Evolutionary conservation across 768 basidiomycete genomes (phyloP).

Genomic region (Rickenella mellea): DNA sequence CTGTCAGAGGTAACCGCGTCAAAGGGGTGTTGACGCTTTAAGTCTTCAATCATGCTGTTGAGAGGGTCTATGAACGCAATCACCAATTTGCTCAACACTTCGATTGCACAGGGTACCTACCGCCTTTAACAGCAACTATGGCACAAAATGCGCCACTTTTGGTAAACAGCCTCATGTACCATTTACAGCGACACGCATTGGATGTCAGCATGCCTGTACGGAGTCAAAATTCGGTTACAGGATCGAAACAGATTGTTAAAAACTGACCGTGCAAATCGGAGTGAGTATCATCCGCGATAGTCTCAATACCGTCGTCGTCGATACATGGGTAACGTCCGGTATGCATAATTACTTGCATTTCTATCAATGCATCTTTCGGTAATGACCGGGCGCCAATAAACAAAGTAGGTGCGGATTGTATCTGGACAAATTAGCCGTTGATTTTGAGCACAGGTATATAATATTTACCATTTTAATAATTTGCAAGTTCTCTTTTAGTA

Average conservation of each 20-base stretch:
- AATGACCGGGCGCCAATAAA: slow-evolving; percentile 55
- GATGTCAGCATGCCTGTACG: not conserved
- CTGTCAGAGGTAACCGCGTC: too few relatives aligned
- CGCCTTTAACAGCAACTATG: not conserved
- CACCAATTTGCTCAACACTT: not conserved
- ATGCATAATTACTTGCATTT: slow-evolving; percentile 69
- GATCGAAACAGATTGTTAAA: not conserved
- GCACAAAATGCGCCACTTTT: not conserved
- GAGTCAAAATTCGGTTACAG: not conserved
- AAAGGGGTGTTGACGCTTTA: too few relatives aligned
- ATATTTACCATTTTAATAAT: too few relatives aligned
- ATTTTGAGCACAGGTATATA: too few relatives aligned
- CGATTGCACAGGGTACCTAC: not conserved
- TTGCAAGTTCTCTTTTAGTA: not conserved
- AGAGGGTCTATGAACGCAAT: not conserved
- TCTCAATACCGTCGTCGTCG: slow-evolving; percentile 45
- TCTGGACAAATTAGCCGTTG: not conserved
- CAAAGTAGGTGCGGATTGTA: slow-evolving; percentile 29
- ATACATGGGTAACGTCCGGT: slow-evolving; percentile 45
- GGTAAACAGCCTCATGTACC: not conserved
- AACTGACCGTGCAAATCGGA: slow-evolving; percentile 2
- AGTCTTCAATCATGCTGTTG: too few relatives aligned
- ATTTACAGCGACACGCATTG: not conserved
- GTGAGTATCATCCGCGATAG: slow-evolving; percentile 18
- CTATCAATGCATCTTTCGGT: slow-evolving; percentile 63